phyloP scores from a whole-genome alignment of 495 filamentous ascomycete species.

The Trichocladium antarcticum region DNA sequence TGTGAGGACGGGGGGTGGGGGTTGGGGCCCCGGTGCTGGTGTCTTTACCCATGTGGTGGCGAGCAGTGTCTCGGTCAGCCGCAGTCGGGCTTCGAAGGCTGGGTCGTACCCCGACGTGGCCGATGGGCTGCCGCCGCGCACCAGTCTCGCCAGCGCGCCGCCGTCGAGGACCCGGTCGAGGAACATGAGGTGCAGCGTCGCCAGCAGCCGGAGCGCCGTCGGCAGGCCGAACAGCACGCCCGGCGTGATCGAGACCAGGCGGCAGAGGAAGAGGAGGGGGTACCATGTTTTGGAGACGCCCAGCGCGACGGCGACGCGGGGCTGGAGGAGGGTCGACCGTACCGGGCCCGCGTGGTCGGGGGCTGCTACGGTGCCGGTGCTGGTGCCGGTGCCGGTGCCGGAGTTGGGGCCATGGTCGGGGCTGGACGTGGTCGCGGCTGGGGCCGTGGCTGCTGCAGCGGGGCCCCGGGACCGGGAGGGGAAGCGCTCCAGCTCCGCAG shows the following conservation, averaged over 20 bases:
- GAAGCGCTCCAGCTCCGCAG: slow-evolving; percentile 1
- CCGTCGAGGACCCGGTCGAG: slow-evolving; percentile 20
- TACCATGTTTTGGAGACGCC: slow-evolving; percentile 39
- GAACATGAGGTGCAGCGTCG: slow-evolving; percentile 24
- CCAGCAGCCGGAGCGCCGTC: slow-evolving; percentile 35
- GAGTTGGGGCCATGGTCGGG: neutral
- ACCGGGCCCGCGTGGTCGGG: slow-evolving; percentile 32
- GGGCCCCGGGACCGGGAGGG: slow-evolving; percentile 2
- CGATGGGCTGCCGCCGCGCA: slow-evolving; percentile 18
- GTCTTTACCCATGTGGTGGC: slow-evolving; percentile 66
- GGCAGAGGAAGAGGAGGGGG: slow-evolving; percentile 34
- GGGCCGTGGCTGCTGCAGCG: slow-evolving; percentile 2
- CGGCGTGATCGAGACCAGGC: slow-evolving; percentile 34
- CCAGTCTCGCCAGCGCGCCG: slow-evolving; percentile 22
- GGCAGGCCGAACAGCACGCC: slow-evolving; percentile 37
- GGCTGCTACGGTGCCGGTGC: neutral
- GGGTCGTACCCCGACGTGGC: slow-evolving; percentile 8
- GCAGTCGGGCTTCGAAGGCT: slow-evolving; percentile 32
- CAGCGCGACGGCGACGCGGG: slow-evolving; percentile 40
- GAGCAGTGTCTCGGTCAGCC: slow-evolving; percentile 66
- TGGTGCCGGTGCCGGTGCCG: neutral
- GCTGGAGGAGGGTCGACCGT: slow-evolving; percentile 50
- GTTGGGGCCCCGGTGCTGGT: slow-evolving; percentile 20
- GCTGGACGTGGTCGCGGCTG: neutral
- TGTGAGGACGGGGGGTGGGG: neutral